These are phyloP conservation scores for Myxozyma vanderwaltii DNA, from an alignment of 805 yeast species.

Conservation along the genomic window DNA sequence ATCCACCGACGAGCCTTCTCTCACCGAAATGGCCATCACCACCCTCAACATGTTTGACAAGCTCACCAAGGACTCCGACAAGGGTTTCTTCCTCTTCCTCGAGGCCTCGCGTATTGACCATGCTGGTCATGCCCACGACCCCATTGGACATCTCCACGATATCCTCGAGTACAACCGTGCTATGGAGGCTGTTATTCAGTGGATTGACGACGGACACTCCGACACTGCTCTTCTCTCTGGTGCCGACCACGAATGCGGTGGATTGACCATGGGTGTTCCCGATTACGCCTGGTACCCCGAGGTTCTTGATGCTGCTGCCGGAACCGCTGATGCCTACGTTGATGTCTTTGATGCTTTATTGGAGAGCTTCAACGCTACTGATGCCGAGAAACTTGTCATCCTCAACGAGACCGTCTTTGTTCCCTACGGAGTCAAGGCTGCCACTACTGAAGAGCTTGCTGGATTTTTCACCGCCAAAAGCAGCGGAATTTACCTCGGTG, in stretches of 20 bases:
- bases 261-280: conserved; percentile 85
- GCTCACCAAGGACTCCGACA: conserved; percentile 70
- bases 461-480: conserved; percentile 45
- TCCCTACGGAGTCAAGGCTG: conserved; percentile 69
- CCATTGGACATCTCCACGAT: conserved; percentile 92
- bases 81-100: conserved; percentile 82
- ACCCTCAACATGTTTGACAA: conserved; percentile 69
- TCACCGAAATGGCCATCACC: conserved; percentile 74
- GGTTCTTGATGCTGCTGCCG: conserved; percentile 65
- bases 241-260: conserved; percentile 96
- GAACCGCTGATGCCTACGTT: conserved; percentile 68
- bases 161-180: conserved; percentile 85
- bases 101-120: conserved; percentile 96
- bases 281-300: conserved; percentile 88
- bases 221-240: conserved; percentile 82
- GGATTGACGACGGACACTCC: conserved; percentile 61
- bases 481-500: conserved; percentile 52
- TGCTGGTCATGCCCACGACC: conserved; percentile 92
- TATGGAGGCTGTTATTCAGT: conserved; percentile 70
- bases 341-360: conserved; percentile 35
- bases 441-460: conserved; percentile 56
- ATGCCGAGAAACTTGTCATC: neutral
- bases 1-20: conserved; percentile 62
- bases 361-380: conserved; percentile 15
- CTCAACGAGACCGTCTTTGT: conserved; percentile 48